These are phyloP conservation scores for Hamamelis virginiana DNA, from an alignment of 164 flowering plant genomes.

Conservation along the genomic window DNA sequence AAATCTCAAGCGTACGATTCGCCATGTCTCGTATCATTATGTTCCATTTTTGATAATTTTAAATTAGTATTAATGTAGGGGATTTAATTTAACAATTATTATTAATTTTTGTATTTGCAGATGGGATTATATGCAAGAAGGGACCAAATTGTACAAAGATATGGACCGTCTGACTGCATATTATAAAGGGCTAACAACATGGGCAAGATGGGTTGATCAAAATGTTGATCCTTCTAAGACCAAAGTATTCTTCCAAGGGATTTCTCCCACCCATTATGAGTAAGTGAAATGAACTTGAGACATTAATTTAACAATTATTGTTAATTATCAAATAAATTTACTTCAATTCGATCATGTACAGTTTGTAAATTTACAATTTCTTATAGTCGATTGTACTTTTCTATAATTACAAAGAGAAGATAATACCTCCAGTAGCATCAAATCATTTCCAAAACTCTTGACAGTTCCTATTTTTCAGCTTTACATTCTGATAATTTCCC, in stretches of 20 bases:
- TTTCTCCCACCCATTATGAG: constrained; percentile 84
- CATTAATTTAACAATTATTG: too few species aligned
- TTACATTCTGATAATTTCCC: too few species aligned
- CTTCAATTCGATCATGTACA: too few species aligned
- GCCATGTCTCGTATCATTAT: background rate
- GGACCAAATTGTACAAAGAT: constrained; percentile 40
- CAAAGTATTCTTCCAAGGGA: constrained; percentile 84
- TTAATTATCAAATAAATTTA: too few species aligned
- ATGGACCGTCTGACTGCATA: constrained; percentile 80
- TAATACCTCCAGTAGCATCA: too few species aligned
- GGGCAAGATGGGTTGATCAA: constrained; percentile 78
- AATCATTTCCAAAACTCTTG: too few species aligned
- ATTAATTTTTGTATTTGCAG: constrained; percentile 32
- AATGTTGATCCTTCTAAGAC: constrained; percentile 59
- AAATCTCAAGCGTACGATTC: constrained; percentile 52
- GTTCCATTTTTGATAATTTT: background rate
- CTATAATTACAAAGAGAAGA: too few species aligned
- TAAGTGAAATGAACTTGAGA: constrained; percentile 26
- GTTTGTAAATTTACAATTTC: too few species aligned
- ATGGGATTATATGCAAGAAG: constrained; percentile 73
- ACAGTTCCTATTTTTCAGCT: too few species aligned
- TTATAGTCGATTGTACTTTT: too few species aligned
- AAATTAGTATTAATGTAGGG: background rate
- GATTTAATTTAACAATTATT: too few species aligned
- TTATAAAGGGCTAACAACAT: constrained; percentile 65